Evolutionary conservation across 352 stramenopile genomes (phyloP), one percentile per base, ranked within the genome.

Genomic region (Blastocystis sp.): DNA sequence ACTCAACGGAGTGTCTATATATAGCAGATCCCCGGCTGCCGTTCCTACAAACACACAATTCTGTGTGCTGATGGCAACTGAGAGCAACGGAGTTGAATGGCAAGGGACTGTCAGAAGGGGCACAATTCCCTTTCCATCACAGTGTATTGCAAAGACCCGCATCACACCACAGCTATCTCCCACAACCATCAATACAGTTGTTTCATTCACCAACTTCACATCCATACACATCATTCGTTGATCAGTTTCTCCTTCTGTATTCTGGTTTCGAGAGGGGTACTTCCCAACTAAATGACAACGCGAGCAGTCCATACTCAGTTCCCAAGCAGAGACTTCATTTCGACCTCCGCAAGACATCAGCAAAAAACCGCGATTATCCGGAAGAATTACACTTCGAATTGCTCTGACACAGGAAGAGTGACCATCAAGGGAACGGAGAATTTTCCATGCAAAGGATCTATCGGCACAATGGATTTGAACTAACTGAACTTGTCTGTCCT

Each of bases 311-410:
- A 11, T 57, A 30, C 35, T 27, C 35, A 60, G 22, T 19, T 40
- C 13, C 73, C 73, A 84, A 2, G 44, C 19, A 56, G 30, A 84
- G 42, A 84, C 27, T 19, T 53, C 59, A 56, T 84, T 84, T 40
- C 73, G 51, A 1, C 73, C 73, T 35, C 73, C 73, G 51, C 73
- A 84, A 37, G 51, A 68, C 15, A 84, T 40, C 15, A 84, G n/a
- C 5, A 64, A 5, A 81, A 53, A 84, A 19, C 73, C 48, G 53
- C 53, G 35, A 7, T 68, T 40, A 19, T 13, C 15, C 1, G 24
- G 17, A 84, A 37, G 51, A 27, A n/a, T 53, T 37, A 42, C 48
- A 54, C 24, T 48, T 2, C 15, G 33, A 17, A 84, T 33, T 6
- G 11, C 73, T 33, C 73, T 54, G 22, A 84, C 73, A 35, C 42